These are phyloP conservation scores for Cladosporium sp. DNA, from an alignment of 2,329 filamentous ascomycete species.

Conservation along the genomic window DNA sequence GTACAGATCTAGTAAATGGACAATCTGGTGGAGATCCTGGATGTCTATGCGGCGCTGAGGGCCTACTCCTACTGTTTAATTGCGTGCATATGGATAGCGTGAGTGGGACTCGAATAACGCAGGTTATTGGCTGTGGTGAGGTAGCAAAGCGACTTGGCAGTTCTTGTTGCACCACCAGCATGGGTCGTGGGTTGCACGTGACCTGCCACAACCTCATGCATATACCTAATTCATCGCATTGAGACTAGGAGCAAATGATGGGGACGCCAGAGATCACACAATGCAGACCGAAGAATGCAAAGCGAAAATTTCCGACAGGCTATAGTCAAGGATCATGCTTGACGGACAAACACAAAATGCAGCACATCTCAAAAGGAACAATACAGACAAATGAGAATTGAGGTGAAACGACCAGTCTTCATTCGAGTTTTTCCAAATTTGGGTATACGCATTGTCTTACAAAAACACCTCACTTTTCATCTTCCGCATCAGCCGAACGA, in stretches of 20 bases:
- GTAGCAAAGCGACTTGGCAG: background rate
- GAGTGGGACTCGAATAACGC: background rate
- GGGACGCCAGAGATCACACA: background rate
- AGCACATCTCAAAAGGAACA: background rate
- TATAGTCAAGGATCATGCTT: background rate
- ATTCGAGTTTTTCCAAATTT: background rate
- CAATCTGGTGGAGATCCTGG: background rate
- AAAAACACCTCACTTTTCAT: background rate
- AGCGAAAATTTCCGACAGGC: background rate
- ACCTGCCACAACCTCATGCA: background rate
- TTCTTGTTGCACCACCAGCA: background rate
- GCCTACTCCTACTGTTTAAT: background rate
- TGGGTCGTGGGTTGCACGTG: background rate
- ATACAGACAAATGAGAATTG: too few species aligned
- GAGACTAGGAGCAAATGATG: background rate
- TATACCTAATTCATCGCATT: background rate
- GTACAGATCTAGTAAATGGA: background rate
- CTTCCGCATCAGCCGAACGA: background rate
- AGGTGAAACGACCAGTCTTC: background rate
- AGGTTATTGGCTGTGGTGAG: background rate
- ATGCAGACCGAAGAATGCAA: background rate
- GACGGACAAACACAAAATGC: background rate
- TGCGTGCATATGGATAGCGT: background rate
- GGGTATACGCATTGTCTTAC: constrained; percentile 6
- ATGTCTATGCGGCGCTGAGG: background rate